Evolutionary conservation across 2,329 filamentous ascomycete genomes (phyloP), one percentile per base, ranked within the genome.

Genomic region (Alternaria gaisen): DNA sequence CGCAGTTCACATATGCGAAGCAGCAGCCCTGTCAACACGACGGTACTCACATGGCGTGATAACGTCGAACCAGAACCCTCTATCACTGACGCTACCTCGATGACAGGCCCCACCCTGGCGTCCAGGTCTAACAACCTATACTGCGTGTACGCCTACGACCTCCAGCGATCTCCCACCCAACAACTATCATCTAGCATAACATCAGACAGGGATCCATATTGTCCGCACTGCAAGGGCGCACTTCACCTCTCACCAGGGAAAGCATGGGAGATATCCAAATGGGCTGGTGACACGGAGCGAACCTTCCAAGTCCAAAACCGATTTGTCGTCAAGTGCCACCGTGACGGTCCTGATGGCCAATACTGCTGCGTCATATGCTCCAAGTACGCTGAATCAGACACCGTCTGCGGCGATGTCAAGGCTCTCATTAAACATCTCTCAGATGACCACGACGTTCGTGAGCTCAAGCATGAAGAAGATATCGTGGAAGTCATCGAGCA

Each of bases 281-380:
- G 69, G 26, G 72, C 74, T 20, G 66, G 67, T n/a, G 69, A 69
- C n/a, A 62, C 63, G 14, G 71, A 75, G 53, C 72, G 75, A n/a
- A 70, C 65, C 36, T 78, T 77, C 53, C 72, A 72, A 18, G 64
- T 78, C 7, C 66, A 69, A 5, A 78, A 76, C 52, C 75, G 76
- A n/a, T 78, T 77, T 34, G 72, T 77, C 1, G 75, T 77, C 16
- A 78, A 78, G 43, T 76, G 76, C 38, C 76, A 78, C 52, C 72
- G 75, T 4, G 66, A 68, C 12, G 68, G 72, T 11, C 68, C 68
- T 3, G 74, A 78, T 47, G 74, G 70, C 11, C 75, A 75, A 22
- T 78, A 77, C 57, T 67, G 70, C 3, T 78, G 76, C 36, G 72
- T 78, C 8, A 63, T 78, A 1, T 78, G 76, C 53, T 70, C 71